Conservation (phyloP, 108 stramenopile genomes). For the Stephanodiscus triporus region DNA sequence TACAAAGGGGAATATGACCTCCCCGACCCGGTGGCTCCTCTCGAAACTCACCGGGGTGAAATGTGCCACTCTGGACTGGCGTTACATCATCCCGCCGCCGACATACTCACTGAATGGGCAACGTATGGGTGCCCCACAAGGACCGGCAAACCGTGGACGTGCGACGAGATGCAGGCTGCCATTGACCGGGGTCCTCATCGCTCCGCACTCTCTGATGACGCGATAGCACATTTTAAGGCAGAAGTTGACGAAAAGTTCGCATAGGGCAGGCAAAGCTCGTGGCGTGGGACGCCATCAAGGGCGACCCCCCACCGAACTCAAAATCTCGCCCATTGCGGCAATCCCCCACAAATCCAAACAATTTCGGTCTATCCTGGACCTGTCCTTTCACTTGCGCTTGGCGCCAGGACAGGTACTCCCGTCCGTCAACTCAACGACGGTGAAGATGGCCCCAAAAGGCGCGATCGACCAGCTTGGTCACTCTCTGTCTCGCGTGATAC, state of each 20-base stretch:
- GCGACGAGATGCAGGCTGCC: conserved; percentile 8
- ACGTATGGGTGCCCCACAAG: not conserved
- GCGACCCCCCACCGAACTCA: not conserved
- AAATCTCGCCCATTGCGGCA: conserved; percentile 10
- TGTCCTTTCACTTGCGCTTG: not conserved
- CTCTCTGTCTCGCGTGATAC: not conserved
- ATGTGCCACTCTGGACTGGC: conserved; percentile 6
- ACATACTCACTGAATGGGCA: conserved; percentile 1
- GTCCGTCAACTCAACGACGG: not conserved
- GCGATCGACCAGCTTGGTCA: conserved; percentile 1
- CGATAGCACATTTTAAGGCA: not conserved
- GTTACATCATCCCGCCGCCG: conserved; percentile 3
- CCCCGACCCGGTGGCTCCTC: conserved; percentile 6
- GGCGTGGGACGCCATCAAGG: conserved; percentile 3
- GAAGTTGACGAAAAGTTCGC: conserved; percentile 3
- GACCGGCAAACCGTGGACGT: conserved; percentile 6
- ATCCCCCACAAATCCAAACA: not conserved
- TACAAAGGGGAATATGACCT: conserved; percentile 3
- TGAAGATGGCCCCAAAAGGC: not conserved
- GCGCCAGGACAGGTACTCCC: not conserved
- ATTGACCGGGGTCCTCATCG: conserved; percentile 9
- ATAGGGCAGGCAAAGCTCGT: not conserved
- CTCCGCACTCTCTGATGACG: conserved; percentile 3
- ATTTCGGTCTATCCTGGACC: not conserved
- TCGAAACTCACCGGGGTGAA: not conserved